Percentiles rank a stretch among this genome's conserved stretches.
Evolutionary conservation across 441 rosid genomes (phyloP).

Genomic region (Mallotus japonicus): DNA sequence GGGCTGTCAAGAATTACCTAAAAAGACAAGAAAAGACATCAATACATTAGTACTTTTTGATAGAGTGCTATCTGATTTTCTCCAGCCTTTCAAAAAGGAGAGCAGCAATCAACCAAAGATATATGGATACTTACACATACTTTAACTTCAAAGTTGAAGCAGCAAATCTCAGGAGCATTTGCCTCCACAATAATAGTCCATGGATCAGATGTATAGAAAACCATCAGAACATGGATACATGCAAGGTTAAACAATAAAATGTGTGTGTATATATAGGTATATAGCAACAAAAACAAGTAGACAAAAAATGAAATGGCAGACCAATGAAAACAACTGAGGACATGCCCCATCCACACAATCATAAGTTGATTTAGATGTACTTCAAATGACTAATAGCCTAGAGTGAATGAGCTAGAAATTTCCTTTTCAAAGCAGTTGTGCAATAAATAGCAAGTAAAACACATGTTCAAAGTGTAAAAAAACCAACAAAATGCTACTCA

Average conservation of each 20-base stretch:
- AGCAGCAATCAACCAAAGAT: not conserved
- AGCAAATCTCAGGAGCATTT: slow-evolving; percentile 48
- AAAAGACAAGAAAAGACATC: slow-evolving; percentile 19
- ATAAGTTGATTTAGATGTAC: not conserved
- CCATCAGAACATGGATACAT: slow-evolving; percentile 33
- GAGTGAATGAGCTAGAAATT: not conserved
- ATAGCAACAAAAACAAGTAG: no score
- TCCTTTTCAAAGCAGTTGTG: not conserved
- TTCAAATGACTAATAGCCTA: not conserved
- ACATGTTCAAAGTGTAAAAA: not conserved
- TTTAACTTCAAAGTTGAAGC: slow-evolving; percentile 34
- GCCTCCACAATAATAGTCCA: slow-evolving; percentile 64
- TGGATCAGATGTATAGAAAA: slow-evolving; percentile 62
- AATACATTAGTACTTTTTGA: slow-evolving; percentile 19
- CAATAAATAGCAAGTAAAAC: not conserved
- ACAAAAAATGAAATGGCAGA: not conserved
- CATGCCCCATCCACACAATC: not conserved
- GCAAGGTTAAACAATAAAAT: slow-evolving; percentile 6
- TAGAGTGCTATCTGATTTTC: not conserved
- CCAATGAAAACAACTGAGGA: not conserved
- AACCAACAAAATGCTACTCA: not conserved
- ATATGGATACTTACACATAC: slow-evolving; percentile 39
- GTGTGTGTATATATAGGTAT: no score
- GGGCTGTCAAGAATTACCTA: slow-evolving; percentile 41
- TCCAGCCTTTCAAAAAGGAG: not conserved